phyloP scores from a whole-genome alignment of 192 early-diverging fungal genomes.

The Haplosporangium gracile region DNA sequence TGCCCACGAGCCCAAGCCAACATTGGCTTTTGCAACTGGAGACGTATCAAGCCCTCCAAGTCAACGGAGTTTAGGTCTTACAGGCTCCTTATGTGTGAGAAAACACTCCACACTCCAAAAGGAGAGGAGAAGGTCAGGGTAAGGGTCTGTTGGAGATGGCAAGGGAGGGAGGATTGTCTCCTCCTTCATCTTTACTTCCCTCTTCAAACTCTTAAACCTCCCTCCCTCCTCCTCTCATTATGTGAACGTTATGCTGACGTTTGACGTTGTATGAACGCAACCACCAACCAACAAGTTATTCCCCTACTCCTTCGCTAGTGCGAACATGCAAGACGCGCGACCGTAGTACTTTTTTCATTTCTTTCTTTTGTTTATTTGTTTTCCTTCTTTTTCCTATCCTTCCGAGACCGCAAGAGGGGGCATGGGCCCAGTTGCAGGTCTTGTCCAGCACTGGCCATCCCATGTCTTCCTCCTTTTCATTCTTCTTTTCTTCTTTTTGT shows the following conservation, averaged over 20 bases:
- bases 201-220: background rate
- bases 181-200: background rate
- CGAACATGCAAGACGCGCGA: background rate
- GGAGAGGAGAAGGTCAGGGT: background rate
- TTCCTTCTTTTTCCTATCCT: background rate
- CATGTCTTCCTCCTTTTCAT: background rate
- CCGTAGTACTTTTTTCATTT: background rate
- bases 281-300: background rate
- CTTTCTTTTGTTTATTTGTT: conserved; percentile 6
- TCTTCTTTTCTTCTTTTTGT: background rate
- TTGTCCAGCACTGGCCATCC: background rate
- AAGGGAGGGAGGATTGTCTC: background rate
- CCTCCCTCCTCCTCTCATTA: background rate
- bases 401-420: background rate
- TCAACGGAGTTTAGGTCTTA: conserved; percentile 19
- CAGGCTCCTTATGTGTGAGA: background rate
- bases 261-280: conserved; percentile 6
- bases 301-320: background rate
- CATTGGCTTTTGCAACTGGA: conserved; percentile 49
- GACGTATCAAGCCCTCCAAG: conserved; percentile 29
- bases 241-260: conserved; percentile 1
- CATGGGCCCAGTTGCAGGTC: background rate
- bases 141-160: background rate
- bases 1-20: conserved; percentile 48
- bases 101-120: conserved; percentile 1